These are phyloP conservation scores for Paramecium pentaurelia DNA, from an alignment of 73 alveolate genomes.

Conservation along the genomic window DNA sequence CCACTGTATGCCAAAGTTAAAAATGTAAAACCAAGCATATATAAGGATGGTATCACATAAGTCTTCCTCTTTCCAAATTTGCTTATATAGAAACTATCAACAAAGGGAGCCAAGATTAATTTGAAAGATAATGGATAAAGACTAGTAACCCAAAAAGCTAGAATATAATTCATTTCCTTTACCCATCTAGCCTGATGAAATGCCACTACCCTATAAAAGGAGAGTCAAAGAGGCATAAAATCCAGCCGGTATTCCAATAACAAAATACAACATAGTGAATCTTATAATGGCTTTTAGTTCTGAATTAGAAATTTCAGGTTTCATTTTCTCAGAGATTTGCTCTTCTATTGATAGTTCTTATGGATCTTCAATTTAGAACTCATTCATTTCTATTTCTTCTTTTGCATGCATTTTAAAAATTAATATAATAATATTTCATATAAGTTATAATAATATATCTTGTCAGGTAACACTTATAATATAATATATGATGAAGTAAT, in stretches of 20 bases:
- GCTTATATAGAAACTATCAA: slow-evolving; percentile 6
- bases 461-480: background rate
- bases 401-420: background rate
- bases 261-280: background rate
- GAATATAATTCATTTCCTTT: background rate
- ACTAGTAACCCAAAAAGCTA: background rate
- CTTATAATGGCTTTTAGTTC: background rate
- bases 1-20: background rate
- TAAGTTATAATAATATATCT: background rate
- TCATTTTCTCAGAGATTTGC: background rate
- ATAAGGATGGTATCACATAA: background rate
- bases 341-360: slow-evolving; percentile 6
- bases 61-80: slow-evolving; percentile 16
- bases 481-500: background rate
- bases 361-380: background rate
- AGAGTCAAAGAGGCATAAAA: background rate
- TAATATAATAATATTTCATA: background rate
- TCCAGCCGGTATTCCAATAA: slow-evolving; percentile 30
- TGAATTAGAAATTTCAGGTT: background rate
- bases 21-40: background rate
- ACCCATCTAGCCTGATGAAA: background rate
- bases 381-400: background rate
- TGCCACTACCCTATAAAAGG: background rate
- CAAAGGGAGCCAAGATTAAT: background rate
- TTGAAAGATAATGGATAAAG: background rate